Conservation (phyloP, 73 alveolate genomes). For the Tetrahymena elliotti region DNA sequence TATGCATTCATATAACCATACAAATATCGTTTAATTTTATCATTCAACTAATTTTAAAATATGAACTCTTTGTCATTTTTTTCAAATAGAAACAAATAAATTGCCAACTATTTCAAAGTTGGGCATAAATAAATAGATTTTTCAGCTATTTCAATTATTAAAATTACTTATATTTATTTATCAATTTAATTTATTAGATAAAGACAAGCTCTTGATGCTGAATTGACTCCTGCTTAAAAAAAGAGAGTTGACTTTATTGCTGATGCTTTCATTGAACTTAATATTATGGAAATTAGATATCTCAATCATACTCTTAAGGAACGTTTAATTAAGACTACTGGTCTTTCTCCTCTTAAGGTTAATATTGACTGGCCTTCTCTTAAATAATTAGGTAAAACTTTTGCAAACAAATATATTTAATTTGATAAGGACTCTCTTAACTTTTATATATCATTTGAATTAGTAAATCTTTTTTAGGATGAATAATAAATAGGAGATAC, state of each 20-base stretch:
- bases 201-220: slow-evolving; percentile 27
- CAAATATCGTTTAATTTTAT: not conserved
- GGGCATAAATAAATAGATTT: not conserved
- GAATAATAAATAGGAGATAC: not conserved
- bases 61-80: not conserved
- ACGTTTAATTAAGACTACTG: slow-evolving; percentile 5
- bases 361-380: not conserved
- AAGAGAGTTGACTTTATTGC: slow-evolving; percentile 18
- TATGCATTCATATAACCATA: not conserved
- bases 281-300: slow-evolving; percentile 20
- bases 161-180: not conserved
- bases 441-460: not conserved
- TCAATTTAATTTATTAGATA: not conserved
- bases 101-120: not conserved
- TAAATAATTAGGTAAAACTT: not conserved
- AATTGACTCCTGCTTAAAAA: not conserved
- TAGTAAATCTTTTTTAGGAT: not conserved
- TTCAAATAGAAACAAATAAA: too few relatives aligned
- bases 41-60: too few relatives aligned
- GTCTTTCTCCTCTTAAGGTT: slow-evolving; percentile 1
- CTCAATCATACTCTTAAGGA: slow-evolving; percentile 5
- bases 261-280: slow-evolving; percentile 8
- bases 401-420: not conserved
- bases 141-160: not conserved
- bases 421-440: slow-evolving; percentile 1